Percentiles rank a stretch among this genome's conserved stretches.
These are phyloP conservation scores for Eucalyptus pauciflora DNA, from an alignment of 345 rosid species.

Conservation along the genomic window DNA sequence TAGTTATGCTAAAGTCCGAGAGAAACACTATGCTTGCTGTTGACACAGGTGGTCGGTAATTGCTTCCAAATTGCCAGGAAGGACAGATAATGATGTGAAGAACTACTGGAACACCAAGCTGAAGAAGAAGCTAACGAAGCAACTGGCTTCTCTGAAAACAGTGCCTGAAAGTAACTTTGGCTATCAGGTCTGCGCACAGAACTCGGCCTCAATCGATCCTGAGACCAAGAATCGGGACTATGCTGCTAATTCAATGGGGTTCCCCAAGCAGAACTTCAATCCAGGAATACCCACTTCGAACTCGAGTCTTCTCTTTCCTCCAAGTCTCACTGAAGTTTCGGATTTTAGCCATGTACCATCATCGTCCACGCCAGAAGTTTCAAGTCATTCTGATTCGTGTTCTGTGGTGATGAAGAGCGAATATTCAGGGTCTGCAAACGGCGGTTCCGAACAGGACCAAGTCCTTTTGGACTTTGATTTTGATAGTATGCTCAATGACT, in stretches of 20 bases:
- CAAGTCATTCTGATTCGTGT: background rate
- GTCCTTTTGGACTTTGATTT: background rate
- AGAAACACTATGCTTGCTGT: background rate
- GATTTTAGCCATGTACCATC: background rate
- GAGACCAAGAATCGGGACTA: background rate
- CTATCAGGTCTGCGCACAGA: background rate
- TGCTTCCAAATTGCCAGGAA: background rate
- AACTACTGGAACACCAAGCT: slow-evolving; percentile 7
- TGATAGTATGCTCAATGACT: background rate
- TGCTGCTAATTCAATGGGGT: background rate
- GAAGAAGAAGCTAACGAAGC: background rate
- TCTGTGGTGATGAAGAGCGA: background rate
- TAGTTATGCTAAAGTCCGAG: background rate
- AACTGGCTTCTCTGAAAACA: background rate
- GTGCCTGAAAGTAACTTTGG: background rate
- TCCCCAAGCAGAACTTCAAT: background rate
- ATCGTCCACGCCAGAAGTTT: background rate
- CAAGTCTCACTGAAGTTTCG: background rate
- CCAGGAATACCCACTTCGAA: background rate
- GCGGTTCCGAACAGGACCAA: background rate
- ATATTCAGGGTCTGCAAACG: background rate
- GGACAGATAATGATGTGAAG: slow-evolving; percentile 5
- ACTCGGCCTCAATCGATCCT: background rate
- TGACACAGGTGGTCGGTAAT: slow-evolving; percentile 1
- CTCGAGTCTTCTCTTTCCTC: background rate